Evolutionary conservation across 345 rosid species (phyloP).

Genomic region (Populus tremula): DNA sequence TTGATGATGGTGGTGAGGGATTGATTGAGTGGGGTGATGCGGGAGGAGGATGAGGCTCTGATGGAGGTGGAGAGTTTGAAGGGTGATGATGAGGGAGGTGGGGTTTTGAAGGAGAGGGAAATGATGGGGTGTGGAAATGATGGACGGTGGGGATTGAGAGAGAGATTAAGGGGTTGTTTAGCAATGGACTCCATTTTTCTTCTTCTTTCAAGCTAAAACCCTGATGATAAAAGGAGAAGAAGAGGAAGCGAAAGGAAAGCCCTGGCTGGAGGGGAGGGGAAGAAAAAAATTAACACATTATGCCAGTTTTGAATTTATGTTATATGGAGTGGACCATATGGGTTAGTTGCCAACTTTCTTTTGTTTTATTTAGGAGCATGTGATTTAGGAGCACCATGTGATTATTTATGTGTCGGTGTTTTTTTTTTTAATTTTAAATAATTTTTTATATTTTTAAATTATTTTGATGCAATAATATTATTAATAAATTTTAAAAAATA

Average conservation of each 20-base stretch:
- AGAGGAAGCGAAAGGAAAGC: slow-evolving; percentile 15
- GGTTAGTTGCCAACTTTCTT: too few species aligned
- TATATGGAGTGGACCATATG: too few species aligned
- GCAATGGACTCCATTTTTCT: slow-evolving; percentile 57
- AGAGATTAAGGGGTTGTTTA: slow-evolving; percentile 40
- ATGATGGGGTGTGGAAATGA: slow-evolving; percentile 29
- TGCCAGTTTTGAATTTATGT: too few species aligned
- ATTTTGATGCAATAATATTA: accelerated
- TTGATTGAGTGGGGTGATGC: slow-evolving; percentile 20
- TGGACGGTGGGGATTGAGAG: slow-evolving; percentile 41
- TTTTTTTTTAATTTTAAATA: too few species aligned
- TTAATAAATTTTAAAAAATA: too few species aligned
- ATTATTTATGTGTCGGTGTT: too few species aligned
- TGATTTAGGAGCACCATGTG: too few species aligned
- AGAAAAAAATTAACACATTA: too few species aligned
- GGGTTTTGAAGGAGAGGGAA: slow-evolving; percentile 40
- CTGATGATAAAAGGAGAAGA: slow-evolving; percentile 12
- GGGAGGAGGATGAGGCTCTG: slow-evolving; percentile 46
- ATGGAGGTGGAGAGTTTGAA: slow-evolving; percentile 31
- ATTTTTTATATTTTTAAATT: too few species aligned
- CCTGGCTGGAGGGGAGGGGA: neutral
- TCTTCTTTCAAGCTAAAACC: slow-evolving; percentile 28
- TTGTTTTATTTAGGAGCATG: too few species aligned
- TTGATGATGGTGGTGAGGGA: slow-evolving; percentile 40
- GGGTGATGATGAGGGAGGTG: slow-evolving; percentile 24